Conservation (phyloP, 1,284 basidiomycete species). For the Schizopora paradoxa region DNA sequence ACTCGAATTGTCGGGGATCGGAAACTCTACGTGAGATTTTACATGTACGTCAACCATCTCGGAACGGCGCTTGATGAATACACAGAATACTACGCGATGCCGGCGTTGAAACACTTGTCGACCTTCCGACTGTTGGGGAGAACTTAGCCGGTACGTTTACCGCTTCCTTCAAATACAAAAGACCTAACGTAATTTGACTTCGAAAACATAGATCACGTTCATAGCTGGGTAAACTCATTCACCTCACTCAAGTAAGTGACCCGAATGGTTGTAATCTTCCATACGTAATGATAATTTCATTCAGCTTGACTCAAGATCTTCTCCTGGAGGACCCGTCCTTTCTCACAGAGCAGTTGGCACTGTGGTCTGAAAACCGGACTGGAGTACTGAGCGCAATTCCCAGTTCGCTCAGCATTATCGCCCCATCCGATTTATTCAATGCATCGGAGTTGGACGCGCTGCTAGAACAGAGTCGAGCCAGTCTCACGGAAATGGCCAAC, state of each 20-base stretch:
- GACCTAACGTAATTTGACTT: not conserved
- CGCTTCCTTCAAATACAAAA: not conserved
- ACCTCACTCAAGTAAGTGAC: conserved; percentile 12
- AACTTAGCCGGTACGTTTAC: conserved; percentile 4
- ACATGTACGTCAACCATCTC: not conserved
- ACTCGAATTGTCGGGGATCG: conserved; percentile 29
- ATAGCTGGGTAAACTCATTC: conserved; percentile 17
- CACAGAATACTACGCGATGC: conserved; percentile 10
- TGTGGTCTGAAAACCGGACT: conserved; percentile 18
- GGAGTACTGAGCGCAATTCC: conserved; percentile 16
- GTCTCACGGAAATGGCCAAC: conserved; percentile 3
- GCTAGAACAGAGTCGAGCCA: conserved; percentile 6
- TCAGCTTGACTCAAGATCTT: conserved; percentile 16
- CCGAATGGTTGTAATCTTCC: not conserved
- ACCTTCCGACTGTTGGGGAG: conserved; percentile 8
- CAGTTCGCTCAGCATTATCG: conserved; percentile 15
- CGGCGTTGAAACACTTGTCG: not conserved
- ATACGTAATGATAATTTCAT: not conserved
- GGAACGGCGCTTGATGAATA: not conserved
- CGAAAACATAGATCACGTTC: conserved; percentile 9
- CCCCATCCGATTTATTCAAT: conserved; percentile 15
- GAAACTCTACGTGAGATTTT: conserved; percentile 17
- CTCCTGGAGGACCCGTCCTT: conserved; percentile 14
- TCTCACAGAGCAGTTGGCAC: conserved; percentile 11
- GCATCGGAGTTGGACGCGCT: conserved; percentile 7